These are phyloP conservation scores for Chlorencoelia australis DNA, from an alignment of 2,329 filamentous ascomycete species.

Conservation along the genomic window DNA sequence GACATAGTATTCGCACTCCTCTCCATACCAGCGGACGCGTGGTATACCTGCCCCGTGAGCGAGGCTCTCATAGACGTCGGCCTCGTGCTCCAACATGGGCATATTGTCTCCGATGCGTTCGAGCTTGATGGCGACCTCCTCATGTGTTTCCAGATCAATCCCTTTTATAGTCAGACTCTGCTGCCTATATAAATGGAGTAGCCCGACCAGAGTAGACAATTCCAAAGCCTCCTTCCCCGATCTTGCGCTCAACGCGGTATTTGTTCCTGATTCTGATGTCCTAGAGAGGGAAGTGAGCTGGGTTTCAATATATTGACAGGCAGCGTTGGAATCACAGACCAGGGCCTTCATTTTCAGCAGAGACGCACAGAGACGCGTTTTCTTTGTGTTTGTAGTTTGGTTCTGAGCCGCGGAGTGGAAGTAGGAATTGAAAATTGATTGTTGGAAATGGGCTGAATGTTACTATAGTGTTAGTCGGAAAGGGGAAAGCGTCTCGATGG, in stretches of 20 bases:
- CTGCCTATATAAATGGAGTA: conserved; percentile 60
- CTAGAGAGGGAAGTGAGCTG: conserved; percentile 35
- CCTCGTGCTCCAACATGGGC: conserved; percentile 92
- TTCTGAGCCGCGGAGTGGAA: background rate
- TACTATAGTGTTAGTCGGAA: too few relatives aligned
- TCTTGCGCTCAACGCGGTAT: conserved; percentile 96
- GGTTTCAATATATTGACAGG: conserved; percentile 2
- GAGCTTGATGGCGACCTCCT: conserved; percentile 97
- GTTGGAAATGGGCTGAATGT: background rate
- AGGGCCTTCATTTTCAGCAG: background rate
- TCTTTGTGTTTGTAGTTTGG: background rate
- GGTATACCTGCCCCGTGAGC: conserved; percentile 92
- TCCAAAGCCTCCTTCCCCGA: conserved; percentile 89
- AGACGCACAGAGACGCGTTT: background rate
- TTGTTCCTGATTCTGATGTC: conserved; percentile 97
- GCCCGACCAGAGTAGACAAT: conserved; percentile 96
- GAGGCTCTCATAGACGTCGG: conserved; percentile 74
- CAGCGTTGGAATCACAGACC: background rate
- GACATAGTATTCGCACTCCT: conserved; percentile 96
- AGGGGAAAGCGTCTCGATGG: too few relatives aligned
- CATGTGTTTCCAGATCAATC: conserved; percentile 37
- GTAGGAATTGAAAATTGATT: background rate
- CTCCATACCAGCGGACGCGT: conserved; percentile 96
- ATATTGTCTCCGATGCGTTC: conserved; percentile 98
- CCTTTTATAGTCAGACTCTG: conserved; percentile 5